Evolutionary conservation across 352 stramenopile genomes (phyloP).

Genomic region (Thraustochytrium sp.): DNA sequence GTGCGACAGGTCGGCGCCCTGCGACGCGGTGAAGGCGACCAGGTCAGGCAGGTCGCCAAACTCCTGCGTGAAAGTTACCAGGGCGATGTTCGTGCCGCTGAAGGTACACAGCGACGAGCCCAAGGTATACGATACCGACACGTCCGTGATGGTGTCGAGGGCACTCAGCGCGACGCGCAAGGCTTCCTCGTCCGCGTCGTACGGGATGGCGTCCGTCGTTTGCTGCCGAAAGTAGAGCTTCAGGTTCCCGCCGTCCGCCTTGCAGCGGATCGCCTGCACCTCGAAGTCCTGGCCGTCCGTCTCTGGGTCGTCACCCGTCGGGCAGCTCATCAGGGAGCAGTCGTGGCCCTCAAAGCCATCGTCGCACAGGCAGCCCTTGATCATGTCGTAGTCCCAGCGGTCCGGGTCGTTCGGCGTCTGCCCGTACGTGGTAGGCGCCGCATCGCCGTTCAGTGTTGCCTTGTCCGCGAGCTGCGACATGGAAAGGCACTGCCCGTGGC

Average conservation of each 20-base stretch:
- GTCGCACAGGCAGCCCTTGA: conserved; percentile 40
- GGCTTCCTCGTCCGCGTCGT: background rate
- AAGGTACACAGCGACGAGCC: conserved; percentile 6
- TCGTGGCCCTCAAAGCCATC: conserved; percentile 30
- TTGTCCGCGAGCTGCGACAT: conserved; percentile 28
- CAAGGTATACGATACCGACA: background rate
- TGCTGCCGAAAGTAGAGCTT: conserved; percentile 35
- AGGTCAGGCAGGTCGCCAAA: conserved; percentile 26
- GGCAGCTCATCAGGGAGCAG: conserved; percentile 36
- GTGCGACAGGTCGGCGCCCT: background rate
- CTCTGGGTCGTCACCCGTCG: conserved; percentile 39
- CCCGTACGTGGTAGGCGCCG: background rate
- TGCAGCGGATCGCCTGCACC: conserved; percentile 30
- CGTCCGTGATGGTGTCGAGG: conserved; percentile 21
- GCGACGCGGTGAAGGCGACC: background rate
- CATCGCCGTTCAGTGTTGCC: background rate
- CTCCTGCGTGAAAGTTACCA: conserved; percentile 17
- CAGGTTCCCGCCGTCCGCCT: conserved; percentile 5
- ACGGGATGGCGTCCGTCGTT: conserved; percentile 12
- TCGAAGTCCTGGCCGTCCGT: background rate
- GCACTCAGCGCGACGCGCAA: background rate
- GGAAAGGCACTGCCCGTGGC: conserved; percentile 22
- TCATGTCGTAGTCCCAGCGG: conserved; percentile 45
- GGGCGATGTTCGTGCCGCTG: background rate
- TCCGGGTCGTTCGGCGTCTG: conserved; percentile 5